Evolutionary conservation across 2,329 filamentous ascomycete genomes (phyloP), one percentile per base, ranked within the genome.

Genomic region (Epichloe festucae): DNA sequence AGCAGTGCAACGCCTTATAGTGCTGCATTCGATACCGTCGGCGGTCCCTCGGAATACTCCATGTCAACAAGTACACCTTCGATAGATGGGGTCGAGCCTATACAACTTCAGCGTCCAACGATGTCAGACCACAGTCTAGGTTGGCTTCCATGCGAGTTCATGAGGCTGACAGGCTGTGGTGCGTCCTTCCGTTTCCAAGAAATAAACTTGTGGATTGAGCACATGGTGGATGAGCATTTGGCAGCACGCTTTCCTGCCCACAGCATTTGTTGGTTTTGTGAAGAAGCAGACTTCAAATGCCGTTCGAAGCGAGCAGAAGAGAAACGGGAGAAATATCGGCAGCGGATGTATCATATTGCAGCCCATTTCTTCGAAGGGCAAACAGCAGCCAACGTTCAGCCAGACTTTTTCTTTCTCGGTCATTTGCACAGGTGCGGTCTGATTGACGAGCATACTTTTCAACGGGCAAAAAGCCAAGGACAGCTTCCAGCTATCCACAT

Each of bases 261-360:
- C 11, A 65, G 66, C 4, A 50, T 67, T 0, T 81, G 78, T 57
- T 77, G 72, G 69, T 79, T 76, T 53, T 81, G 78, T 57, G 65
- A 73, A 50, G 45, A 59, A 0, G 49, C 53, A 5, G 14, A 35
- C 0, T 76, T 73, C 52, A 56, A 58, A 5, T 55, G 64, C 3
- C 46, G 42, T 0, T 45, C 55, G 0, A 49, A 45, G 0, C 46
- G 8, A 2, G 48, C 49, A 0, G 55, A 53, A 0, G 56, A 59
- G 15, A 54, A 48, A 10, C 44, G 47, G n/a, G 44, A 49, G 2
- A 58, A 65, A 36, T 75, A 73, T 51, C 35, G 52, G 0, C 17
- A 55, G 1, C 70, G 77, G 2, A 74, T 81, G 73, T 34, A 59
- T 3, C 78, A 82, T 55, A 74, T 80, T 48, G 67, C 63, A 0